Evolutionary conservation across 176 grass and related monocot genomes (phyloP).

Genomic region (Cocos nucifera): DNA sequence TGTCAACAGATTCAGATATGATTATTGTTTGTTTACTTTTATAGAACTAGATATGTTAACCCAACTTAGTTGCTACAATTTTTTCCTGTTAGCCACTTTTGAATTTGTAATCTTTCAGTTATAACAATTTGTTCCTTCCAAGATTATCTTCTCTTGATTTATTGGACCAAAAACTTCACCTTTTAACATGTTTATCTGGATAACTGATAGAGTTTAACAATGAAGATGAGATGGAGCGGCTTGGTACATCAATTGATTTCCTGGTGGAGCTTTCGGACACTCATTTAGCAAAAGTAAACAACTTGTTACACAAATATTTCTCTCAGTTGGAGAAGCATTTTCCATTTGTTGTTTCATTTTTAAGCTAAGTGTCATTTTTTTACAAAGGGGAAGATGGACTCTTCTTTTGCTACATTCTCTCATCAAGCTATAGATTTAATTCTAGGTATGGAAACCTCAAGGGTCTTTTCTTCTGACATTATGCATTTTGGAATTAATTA

Average conservation of each 20-base stretch:
- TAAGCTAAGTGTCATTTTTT: conserved; percentile 15
- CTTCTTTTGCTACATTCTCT: conserved; percentile 66
- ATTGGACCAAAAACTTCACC: too few species aligned
- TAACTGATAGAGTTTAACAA: conserved; percentile 36
- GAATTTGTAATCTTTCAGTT: too few species aligned
- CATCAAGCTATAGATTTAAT: conserved; percentile 94
- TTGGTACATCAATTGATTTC: conserved; percentile 73
- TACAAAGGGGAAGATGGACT: conserved; percentile 39
- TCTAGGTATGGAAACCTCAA: conserved; percentile 32
- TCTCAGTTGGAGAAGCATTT: conserved; percentile 1
- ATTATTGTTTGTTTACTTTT: too few species aligned
- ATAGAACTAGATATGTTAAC: too few species aligned
- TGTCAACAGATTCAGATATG: too few species aligned
- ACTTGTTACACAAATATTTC: conserved; percentile 1
- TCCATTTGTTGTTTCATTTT: not conserved
- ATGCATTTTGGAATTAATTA: too few species aligned
- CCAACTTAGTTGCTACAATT: too few species aligned
- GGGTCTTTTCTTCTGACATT: too few species aligned
- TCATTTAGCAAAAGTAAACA: conserved; percentile 53
- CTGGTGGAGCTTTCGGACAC: conserved; percentile 62
- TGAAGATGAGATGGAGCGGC: conserved; percentile 63
- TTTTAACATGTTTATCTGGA: too few species aligned
- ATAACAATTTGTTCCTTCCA: too few species aligned
- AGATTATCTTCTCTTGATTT: too few species aligned
- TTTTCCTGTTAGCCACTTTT: too few species aligned